phyloP scores from a whole-genome alignment of 179 eudicot species.

The Vitellaria paradoxa region DNA sequence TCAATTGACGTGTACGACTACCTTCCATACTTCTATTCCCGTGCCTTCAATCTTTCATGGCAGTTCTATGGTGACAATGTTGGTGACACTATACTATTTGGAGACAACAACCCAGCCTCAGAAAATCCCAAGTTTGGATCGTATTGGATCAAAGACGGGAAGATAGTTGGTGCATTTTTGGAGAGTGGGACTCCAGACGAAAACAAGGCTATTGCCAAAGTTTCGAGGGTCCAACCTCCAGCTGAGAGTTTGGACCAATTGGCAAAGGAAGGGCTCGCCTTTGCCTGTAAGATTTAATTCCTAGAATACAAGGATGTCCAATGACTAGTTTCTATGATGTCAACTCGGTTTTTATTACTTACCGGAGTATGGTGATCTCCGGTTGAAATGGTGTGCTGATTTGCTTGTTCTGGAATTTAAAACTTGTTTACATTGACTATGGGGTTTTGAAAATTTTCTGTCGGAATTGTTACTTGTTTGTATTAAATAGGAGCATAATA shows the following conservation, averaged over 20 bases:
- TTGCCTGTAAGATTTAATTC: conserved; percentile 65
- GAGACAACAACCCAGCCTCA: conserved; percentile 62
- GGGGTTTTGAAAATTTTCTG: too few species aligned
- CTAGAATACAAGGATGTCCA: not conserved
- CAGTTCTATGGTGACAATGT: conserved; percentile 96
- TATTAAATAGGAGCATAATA: not conserved
- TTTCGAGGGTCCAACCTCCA: conserved; percentile 73
- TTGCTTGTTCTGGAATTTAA: conserved; percentile 8
- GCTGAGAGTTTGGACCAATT: conserved; percentile 61
- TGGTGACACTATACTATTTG: conserved; percentile 77
- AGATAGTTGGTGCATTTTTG: conserved; percentile 80
- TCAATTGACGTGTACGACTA: conserved; percentile 79
- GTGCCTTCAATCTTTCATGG: conserved; percentile 87
- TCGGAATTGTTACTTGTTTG: not conserved
- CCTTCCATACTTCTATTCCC: conserved; percentile 92
- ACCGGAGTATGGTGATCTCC: not conserved
- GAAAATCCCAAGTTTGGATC: conserved; percentile 81
- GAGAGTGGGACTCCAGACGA: conserved; percentile 91
- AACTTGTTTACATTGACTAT: too few species aligned
- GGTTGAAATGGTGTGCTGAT: not conserved
- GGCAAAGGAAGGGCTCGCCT: conserved; percentile 71
- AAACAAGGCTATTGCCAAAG: conserved; percentile 91
- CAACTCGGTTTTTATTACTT: not conserved
- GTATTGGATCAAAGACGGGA: conserved; percentile 90
- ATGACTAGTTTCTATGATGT: not conserved